Base-by-base conservation (phyloP, 306 rosid species). In the Ochetophila trinervis region DNA sequence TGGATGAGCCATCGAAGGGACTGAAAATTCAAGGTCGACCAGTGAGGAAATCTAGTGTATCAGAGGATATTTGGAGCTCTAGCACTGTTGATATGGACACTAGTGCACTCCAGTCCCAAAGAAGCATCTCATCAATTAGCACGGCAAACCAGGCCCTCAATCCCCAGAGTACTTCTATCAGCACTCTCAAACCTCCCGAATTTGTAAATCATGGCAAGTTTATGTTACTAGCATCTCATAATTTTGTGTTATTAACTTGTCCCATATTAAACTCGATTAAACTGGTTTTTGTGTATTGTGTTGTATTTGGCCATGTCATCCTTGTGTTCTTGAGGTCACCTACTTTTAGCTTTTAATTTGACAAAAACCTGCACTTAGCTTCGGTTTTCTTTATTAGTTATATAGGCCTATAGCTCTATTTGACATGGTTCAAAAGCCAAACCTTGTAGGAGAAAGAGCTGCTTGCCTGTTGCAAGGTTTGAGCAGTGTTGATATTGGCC, bases 191-290 rank as follows among this genome's bases (percentile, higher is more conserved):
- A 70, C 75, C 82, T 75, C 72, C 85, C 40, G 94, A 79, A 73
- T 87, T 75, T 71, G 84, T 89, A 73, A 89, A 89, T 76, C 85
- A 88, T 63, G 96, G 98, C 79, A 82, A 76, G 88, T 84, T 66
- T 56, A 21, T 44, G 17, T 73, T 50, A 48, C 61, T 56, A 13
- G 42, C 12, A 42, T 68, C 6, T 30, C 62, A 50, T 40, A 10
- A 60, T 19, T 68, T 53, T 71, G 67, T 32, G 53, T 49, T 60
- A 15, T 45, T 63, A 62, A 34, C 49, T 61, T 67, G 64, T 50
- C 18, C 16, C 22, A 37, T n/a, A n/a, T n/a, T n/a, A n/a, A n/a
- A n/a, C n/a, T n/a, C n/a, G n/a, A 17, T 63, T 13, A 5, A 37
- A 36, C 48, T 36, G 51, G 22, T 62, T 61, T 62, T 5, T 5